Conservation (phyloP, 495 filamentous ascomycete species). For the Rostrohypoxylon terebratum region DNA sequence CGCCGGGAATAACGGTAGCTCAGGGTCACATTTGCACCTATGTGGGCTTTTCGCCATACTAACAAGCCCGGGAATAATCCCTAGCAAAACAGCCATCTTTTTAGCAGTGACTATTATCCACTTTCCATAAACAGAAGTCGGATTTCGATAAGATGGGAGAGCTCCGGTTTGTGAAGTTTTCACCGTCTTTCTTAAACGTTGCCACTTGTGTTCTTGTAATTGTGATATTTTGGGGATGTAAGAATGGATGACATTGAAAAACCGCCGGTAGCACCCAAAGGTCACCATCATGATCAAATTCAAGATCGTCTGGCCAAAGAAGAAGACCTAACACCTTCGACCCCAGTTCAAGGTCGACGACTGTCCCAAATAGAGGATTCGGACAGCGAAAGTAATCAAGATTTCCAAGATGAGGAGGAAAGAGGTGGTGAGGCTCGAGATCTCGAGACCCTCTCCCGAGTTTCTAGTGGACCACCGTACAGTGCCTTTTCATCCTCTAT, state of each 20-base stretch:
- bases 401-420: constrained; percentile 17
- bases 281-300: constrained; percentile 11
- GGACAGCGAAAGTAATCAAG: constrained; percentile 18
- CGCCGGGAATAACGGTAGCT: constrained; percentile 19
- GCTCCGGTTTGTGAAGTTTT: background rate
- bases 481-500: constrained; percentile 67
- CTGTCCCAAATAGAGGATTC: constrained; percentile 11
- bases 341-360: constrained; percentile 7
- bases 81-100: background rate
- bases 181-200: constrained; percentile 10
- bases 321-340: constrained; percentile 17
- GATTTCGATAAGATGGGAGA: constrained; percentile 12
- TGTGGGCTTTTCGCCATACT: constrained; percentile 5
- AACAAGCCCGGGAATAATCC: constrained; percentile 26
- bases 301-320: constrained; percentile 26
- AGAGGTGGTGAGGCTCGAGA: constrained; percentile 31
- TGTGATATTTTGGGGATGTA: constrained; percentile 16
- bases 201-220: background rate
- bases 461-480: constrained; percentile 60
- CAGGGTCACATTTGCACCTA: background rate
- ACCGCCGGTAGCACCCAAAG: constrained; percentile 5
- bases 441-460: constrained; percentile 48
- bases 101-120: constrained; percentile 24
- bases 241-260: constrained; percentile 37
- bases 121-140: constrained; percentile 27